Evolutionary conservation across 176 grass and related monocot genomes (phyloP), one percentile per base, ranked within the genome.

Genomic region (Cenchrus purpureus): DNA sequence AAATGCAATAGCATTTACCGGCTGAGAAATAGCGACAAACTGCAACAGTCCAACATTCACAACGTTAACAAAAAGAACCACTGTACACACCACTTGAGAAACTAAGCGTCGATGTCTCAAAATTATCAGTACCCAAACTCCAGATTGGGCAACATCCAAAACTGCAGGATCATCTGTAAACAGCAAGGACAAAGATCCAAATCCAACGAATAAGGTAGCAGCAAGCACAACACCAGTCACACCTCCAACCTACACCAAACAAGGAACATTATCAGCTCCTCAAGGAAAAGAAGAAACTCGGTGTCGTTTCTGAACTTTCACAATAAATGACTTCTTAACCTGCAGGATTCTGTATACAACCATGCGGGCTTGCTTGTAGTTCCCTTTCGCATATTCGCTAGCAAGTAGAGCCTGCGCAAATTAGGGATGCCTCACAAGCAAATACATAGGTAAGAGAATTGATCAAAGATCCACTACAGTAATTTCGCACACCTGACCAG

Each of bases 11-110:
- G 91, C 93, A 90, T 98, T 98, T 42, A 90, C 73, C 0, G 93
- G 93, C 73, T 95, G 93, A 54, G 95, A 95, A 90, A 98, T 22
- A 20, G 91, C 57, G 71, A 98, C 93, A 81, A 98, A 98, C 95
- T 98, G 95, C 85, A 90, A 67, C 12, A 56, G 76, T 14, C 69
- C 66, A 46, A 87, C 14, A 83, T 37, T 69, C 55, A 1, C 19
- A 56, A 37, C 29, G 74, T 66, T 12, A 49, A 63, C 8, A 25
- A 50, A 12, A 68, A 60, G 1, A 40, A 40, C 34, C 42, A 54
- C 71, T 49, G 51, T 50, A 13, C 62, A 31, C 64, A 11, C 19
- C 13, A 87, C 46, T 82, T 46, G 15, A 42, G 29, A 79, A 86
- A 87, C 2, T 12, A 86, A 71, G n/a, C 20, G 25, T 78, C 9